Conservation (phyloP, 345 rosid genomes). For the Eucalyptus virginea region DNA sequence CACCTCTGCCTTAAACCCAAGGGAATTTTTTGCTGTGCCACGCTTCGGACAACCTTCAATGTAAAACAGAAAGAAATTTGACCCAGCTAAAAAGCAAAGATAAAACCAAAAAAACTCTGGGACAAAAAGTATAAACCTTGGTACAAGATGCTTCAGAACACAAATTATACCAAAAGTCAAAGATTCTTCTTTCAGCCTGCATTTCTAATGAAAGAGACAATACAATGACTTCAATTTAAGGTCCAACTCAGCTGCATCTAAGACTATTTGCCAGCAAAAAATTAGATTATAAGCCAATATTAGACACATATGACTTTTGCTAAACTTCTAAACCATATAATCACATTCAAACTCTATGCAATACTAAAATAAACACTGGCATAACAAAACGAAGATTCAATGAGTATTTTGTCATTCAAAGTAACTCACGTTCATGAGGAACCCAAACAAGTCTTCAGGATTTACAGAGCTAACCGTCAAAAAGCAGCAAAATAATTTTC, state of each 20-base stretch:
- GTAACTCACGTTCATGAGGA: slow-evolving; percentile 74
- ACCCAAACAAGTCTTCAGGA: slow-evolving; percentile 77
- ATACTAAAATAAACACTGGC: background rate
- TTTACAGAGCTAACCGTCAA: slow-evolving; percentile 74
- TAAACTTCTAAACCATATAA: background rate
- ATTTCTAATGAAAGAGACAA: slow-evolving; percentile 44
- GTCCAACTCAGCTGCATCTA: background rate
- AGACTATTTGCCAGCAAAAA: background rate
- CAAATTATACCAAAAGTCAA: slow-evolving; percentile 83
- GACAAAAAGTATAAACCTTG: slow-evolving; percentile 43
- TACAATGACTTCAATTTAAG: background rate
- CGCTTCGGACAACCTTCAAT: slow-evolving; percentile 73
- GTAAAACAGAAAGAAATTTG: slow-evolving; percentile 5
- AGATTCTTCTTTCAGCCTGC: slow-evolving; percentile 84
- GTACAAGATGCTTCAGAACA: slow-evolving; percentile 87
- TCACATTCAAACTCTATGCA: background rate
- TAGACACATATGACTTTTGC: background rate
- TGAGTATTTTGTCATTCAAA: background rate
- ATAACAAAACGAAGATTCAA: background rate
- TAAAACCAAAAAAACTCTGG: background rate
- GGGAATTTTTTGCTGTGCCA: slow-evolving; percentile 56
- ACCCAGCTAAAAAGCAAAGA: slow-evolving; percentile 1
- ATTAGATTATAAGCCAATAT: background rate
- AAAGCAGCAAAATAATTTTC: slow-evolving; percentile 27
- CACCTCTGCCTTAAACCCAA: too few species aligned